Evolutionary conservation across 495 filamentous ascomycete species (phyloP), one percentile per base, ranked within the genome.

Genomic region (Umbilicaria muhlenbergii): DNA sequence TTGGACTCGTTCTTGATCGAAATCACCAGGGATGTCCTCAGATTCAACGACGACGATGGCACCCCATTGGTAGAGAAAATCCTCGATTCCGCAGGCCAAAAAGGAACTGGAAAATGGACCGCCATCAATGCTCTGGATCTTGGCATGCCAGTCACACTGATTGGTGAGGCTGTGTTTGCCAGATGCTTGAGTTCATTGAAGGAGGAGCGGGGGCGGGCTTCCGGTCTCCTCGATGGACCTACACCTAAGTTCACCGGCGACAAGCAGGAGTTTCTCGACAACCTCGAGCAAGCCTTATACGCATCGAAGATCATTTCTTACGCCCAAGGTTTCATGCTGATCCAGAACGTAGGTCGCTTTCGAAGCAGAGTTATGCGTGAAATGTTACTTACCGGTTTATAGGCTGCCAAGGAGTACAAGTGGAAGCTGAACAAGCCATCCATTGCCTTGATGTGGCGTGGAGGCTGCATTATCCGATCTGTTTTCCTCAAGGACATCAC

Each of bases 391-490:
- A 58, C 39, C 40, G 4, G 33, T 43, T 32, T 47, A 38, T 53
- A 83, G 86, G 89, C 91, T 53, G 91, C 88, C 61, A 89, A 83
- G 65, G 83, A 94, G 61, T 98, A 92, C 71, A 55, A 60, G 45
- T 98, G 91, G 91, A 95, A 96, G 77, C 79, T 98, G 43, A 95
- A 98, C 79, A 98, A 95, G 78, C 91, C 91, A 45, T 94, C 93
- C 49, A 98, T 98, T 59, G 91, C 91, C 49, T 79, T 98, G 60
- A 98, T 98, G 91, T 98, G 91, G 91, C 86, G 91, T 63, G 91
- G 91, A 67, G 91, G 91, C 47, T 98, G 91, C 79, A 98, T 98
- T 61, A 98, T 98, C 69, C 91, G 91, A 66, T 96, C 92, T 50
- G 91, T 98, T 60, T 98, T 98, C 86, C 70, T 98, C 48, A 95